Conservation (phyloP, 768 basidiomycete genomes). For the Kwoniella botswanensis region DNA sequence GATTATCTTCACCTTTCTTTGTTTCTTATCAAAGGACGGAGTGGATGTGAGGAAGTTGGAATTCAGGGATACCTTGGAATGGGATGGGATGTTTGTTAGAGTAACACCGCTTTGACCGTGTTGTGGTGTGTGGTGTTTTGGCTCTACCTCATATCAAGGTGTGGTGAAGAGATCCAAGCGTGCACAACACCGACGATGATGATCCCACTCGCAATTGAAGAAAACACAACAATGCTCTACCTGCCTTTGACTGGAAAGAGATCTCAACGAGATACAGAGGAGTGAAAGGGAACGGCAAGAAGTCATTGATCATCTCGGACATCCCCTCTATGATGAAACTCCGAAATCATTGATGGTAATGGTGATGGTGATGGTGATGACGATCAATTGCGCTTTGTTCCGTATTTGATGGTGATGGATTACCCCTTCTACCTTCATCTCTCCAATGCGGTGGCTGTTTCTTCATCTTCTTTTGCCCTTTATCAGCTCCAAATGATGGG, state of each 20-base stretch:
- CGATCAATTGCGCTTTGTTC: too few species aligned
- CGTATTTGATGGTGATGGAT: not conserved
- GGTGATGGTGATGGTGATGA: too few species aligned
- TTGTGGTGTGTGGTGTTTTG: not conserved
- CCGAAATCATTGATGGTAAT: not conserved
- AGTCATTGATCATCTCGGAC: not conserved
- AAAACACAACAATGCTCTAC: not conserved
- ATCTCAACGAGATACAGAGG: not conserved
- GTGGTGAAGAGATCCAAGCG: not conserved
- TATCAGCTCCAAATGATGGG: not conserved
- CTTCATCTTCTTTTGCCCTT: not conserved
- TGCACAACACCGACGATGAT: not conserved
- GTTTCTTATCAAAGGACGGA: not conserved
- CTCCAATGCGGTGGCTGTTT: not conserved
- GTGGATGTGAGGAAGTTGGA: not conserved
- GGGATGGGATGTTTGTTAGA: not conserved
- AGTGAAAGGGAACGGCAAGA: not conserved
- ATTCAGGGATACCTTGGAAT: not conserved
- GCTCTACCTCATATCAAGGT: not conserved
- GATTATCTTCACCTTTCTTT: too few species aligned
- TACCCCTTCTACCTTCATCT: not conserved
- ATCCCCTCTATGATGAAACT: not conserved
- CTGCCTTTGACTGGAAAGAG: not conserved
- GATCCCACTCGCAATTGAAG: not conserved
- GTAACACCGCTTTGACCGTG: not conserved